A percentile compares a stretch with the other conserved stretches of the same genome.
phyloP scores from a whole-genome alignment of 768 basidiomycete species.

The Lyophyllum decastes region DNA sequence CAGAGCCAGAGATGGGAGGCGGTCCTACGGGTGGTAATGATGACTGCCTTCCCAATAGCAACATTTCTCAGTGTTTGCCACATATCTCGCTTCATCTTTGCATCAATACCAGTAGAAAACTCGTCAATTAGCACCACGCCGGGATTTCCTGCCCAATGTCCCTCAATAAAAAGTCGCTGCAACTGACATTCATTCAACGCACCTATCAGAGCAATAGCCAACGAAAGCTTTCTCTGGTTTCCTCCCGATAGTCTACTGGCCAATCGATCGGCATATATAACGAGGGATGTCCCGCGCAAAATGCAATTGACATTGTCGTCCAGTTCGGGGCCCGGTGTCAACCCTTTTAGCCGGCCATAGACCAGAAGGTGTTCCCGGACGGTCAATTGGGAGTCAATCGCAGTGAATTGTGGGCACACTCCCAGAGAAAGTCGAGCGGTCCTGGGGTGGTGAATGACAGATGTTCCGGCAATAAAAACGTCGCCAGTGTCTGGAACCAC shows the following conservation, averaged over 20 bases:
- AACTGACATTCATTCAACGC: background rate
- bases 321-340: slow-evolving; percentile 50
- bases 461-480: slow-evolving; percentile 64
- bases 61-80: slow-evolving; percentile 72
- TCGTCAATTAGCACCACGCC: slow-evolving; percentile 81
- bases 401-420: slow-evolving; percentile 84
- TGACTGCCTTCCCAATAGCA: slow-evolving; percentile 65
- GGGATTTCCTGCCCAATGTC: slow-evolving; percentile 65
- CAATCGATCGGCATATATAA: slow-evolving; percentile 64
- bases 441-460: slow-evolving; percentile 64
- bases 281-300: slow-evolving; percentile 58
- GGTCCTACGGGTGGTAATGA: slow-evolving; percentile 69
- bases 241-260: slow-evolving; percentile 79
- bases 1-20: background rate
- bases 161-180: background rate
- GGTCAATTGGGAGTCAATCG: slow-evolving; percentile 76
- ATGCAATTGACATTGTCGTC: slow-evolving; percentile 55
- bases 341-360: slow-evolving; percentile 75
- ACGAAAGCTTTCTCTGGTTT: slow-evolving; percentile 73
- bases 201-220: slow-evolving; percentile 80
- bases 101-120: slow-evolving; percentile 82
- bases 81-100: slow-evolving; percentile 84
- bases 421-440: slow-evolving; percentile 70
- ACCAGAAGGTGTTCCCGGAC: slow-evolving; percentile 75
- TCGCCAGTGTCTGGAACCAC: slow-evolving; percentile 69